Evolutionary conservation across 73 alveolate species (phyloP), one percentile per base, ranked within the genome.

Genomic region (Tetrahymena elliotti): DNA sequence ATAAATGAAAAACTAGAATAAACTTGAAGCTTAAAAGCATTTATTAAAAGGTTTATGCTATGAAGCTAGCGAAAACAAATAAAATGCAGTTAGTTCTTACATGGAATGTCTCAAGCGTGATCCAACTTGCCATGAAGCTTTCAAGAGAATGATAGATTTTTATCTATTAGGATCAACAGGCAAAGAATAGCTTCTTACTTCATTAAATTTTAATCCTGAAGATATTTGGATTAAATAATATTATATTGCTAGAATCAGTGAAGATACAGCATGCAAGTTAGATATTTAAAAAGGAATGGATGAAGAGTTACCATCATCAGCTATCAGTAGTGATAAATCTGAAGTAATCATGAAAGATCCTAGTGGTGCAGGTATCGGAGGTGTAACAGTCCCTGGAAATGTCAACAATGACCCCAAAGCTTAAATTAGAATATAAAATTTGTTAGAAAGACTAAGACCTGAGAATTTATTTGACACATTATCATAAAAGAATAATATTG

Each of bases 401-500:
- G 88, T 31, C 36, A 68, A 68, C 34, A 68, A 68, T 24, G 88
- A 68, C 36, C 88, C 88, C 22, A 68, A 68, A 31, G 88, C 88
- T 68, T 31, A 68, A 18, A 68, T 68, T 27, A 68, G 88, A 68
- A 68, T 68, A 18, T 68, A 68, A 68, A 68, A 68, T 68, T 68
- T 68, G n/a, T 31, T 68, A 10, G 88, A 68, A 68, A 68, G 88
- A 68, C 33, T 68, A n/a, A 68, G 88, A 24, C 88, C 88, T 27
- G 88, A 68, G 5, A 68, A 68, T 68, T 18, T 98, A 36, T 96
- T 97, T 94, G 98, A 97, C 41, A 94, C 97, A 27, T 97, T 99
- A 40, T 93, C 96, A n/a, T 95, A 95, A 84, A 96, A 96, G 39
- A 97, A 97, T 82, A 97, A 97, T 84, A 97, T 98, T 88, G 99